Conservation (phyloP, 371 early-diverging fungal genomes). For the Rhizopus microsporus region DNA sequence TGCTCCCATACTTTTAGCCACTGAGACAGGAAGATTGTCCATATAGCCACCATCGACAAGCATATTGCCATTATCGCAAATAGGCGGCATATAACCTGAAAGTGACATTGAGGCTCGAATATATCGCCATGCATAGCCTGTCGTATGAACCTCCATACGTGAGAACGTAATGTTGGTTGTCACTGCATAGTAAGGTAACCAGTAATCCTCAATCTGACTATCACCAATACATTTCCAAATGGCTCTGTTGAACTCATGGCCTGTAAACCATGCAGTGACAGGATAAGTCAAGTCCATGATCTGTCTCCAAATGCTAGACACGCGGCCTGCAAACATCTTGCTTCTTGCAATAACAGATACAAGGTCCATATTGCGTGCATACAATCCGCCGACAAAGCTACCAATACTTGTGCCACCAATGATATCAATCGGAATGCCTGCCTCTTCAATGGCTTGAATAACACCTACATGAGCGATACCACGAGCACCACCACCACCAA, state of each 20-base stretch:
- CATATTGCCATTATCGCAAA: slow-evolving; percentile 95
- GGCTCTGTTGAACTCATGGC: slow-evolving; percentile 94
- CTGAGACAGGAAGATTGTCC: slow-evolving; percentile 97
- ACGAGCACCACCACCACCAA: slow-evolving; percentile 99
- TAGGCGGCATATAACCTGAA: slow-evolving; percentile 92
- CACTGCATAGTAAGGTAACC: slow-evolving; percentile 97
- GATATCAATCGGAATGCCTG: slow-evolving; percentile 98
- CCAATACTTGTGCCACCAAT: slow-evolving; percentile 99
- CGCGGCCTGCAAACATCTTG: slow-evolving; percentile 82
- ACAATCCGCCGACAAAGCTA: slow-evolving; percentile 95
- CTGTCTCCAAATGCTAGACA: slow-evolving; percentile 88
- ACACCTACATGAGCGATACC: slow-evolving; percentile 97
- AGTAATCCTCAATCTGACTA: slow-evolving; percentile 96
- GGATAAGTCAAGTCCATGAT: slow-evolving; percentile 97
- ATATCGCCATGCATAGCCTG: slow-evolving; percentile 97
- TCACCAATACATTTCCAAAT: slow-evolving; percentile 95
- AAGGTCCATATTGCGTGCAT: slow-evolving; percentile 89
- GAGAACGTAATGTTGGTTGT: slow-evolving; percentile 97
- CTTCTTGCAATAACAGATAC: slow-evolving; percentile 86
- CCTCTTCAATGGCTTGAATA: slow-evolving; percentile 97
- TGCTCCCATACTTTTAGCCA: slow-evolving; percentile 92
- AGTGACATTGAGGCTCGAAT: slow-evolving; percentile 99
- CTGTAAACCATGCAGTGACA: slow-evolving; percentile 87
- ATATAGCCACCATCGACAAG: slow-evolving; percentile 99
- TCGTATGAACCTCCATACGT: slow-evolving; percentile 90